phyloP scores from a whole-genome alignment of 2,329 filamentous ascomycete genomes.

The Epichloe uncinata region DNA sequence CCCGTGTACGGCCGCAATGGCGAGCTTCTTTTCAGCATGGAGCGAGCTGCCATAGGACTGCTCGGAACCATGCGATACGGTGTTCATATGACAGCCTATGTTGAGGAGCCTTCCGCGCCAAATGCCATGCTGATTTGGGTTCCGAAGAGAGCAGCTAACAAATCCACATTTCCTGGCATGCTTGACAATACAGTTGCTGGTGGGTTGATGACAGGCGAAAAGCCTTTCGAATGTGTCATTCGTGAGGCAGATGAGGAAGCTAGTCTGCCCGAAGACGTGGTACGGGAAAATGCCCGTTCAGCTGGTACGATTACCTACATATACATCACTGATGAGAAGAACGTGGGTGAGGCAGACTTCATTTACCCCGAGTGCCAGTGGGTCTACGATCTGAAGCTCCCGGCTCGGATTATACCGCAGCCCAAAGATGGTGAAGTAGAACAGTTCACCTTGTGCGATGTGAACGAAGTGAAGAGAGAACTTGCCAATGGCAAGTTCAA shows the following conservation, averaged over 20 bases:
- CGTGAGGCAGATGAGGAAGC: conserved; percentile 87
- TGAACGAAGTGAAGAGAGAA: conserved; percentile 61
- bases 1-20: conserved; percentile 57
- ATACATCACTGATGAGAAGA: conserved; percentile 60
- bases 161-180: conserved; percentile 84
- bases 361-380: conserved; percentile 88
- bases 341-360: conserved; percentile 68
- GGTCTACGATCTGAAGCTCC: conserved; percentile 76
- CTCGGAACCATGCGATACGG: conserved; percentile 70
- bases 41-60: conserved; percentile 60
- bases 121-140: conserved; percentile 71
- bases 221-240: conserved; percentile 67
- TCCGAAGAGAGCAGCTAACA: conserved; percentile 58
- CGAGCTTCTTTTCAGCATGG: conserved; percentile 57
- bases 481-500: conserved; percentile 71
- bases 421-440: conserved; percentile 86
- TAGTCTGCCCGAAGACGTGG: conserved; percentile 55
- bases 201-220: conserved; percentile 66
- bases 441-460: conserved; percentile 62
- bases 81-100: conserved; percentile 68
- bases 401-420: conserved; percentile 50
- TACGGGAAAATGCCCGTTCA: conserved; percentile 44
- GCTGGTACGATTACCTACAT: conserved; percentile 72
- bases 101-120: conserved; percentile 25
- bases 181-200: conserved; percentile 87